Conservation (phyloP, 2,329 filamentous ascomycete genomes). For the Bertia moriformis region DNA sequence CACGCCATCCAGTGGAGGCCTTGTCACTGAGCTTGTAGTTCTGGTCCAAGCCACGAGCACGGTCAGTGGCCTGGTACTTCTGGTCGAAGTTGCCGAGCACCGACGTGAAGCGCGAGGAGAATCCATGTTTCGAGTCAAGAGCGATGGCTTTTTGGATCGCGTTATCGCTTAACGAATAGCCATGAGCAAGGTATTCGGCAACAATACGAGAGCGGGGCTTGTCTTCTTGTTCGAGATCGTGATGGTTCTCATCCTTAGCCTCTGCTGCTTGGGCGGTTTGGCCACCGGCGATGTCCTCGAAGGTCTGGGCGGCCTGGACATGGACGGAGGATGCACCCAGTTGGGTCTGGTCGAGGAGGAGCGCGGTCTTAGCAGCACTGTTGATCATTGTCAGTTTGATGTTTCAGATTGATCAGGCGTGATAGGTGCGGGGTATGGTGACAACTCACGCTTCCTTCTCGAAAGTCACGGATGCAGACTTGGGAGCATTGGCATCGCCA, state of each 20-base stretch:
- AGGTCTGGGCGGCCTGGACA: constrained; percentile 37
- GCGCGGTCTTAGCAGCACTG: not conserved
- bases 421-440: constrained; percentile 1
- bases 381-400: not conserved
- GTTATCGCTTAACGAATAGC: constrained; percentile 45
- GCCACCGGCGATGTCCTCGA: constrained; percentile 27
- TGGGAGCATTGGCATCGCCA: constrained; percentile 21
- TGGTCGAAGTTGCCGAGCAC: constrained; percentile 33
- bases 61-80: constrained; percentile 47
- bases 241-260: constrained; percentile 17
- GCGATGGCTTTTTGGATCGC: constrained; percentile 25
- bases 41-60: constrained; percentile 43
- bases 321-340: constrained; percentile 39
- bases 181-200: constrained; percentile 56
- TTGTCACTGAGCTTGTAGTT: constrained; percentile 45
- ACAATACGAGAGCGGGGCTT: constrained; percentile 55
- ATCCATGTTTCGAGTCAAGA: constrained; percentile 51
- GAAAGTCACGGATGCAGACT: constrained; percentile 54
- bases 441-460: constrained; percentile 46
- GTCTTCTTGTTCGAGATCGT: constrained; percentile 48
- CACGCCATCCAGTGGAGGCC: constrained; percentile 20
- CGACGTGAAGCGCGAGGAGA: constrained; percentile 41
- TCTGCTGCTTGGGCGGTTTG: constrained; percentile 28
- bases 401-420: constrained; percentile 34
- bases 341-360: constrained; percentile 54